Percentiles rank a stretch among this genome's conserved stretches.
Conservation (phyloP, 139 green algal species). For the Picochlorum costavermella region DNA sequence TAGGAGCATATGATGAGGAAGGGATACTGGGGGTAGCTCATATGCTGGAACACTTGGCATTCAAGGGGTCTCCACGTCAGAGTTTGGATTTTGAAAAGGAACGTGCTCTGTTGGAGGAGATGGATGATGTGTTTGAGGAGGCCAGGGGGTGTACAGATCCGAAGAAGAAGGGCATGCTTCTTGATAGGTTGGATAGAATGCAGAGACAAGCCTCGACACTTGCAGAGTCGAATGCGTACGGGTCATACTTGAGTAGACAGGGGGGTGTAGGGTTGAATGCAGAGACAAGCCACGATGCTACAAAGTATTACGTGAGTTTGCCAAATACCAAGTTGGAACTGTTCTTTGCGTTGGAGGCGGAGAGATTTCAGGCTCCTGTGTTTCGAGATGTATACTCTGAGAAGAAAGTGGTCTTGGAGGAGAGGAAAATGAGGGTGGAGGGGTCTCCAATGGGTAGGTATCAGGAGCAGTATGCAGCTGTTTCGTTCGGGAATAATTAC, state of each 20-base stretch:
- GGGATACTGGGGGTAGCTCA: slow-evolving; percentile 74
- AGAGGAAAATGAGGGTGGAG: slow-evolving; percentile 72
- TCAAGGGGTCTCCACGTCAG: slow-evolving; percentile 59
- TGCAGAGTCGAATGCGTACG: slow-evolving; percentile 69
- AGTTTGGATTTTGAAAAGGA: slow-evolving; percentile 37
- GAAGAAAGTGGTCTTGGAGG: slow-evolving; percentile 77
- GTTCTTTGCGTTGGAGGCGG: slow-evolving; percentile 84
- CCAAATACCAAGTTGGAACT: slow-evolving; percentile 65
- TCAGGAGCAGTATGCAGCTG: slow-evolving; percentile 29
- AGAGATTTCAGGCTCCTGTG: slow-evolving; percentile 65
- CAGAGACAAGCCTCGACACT: slow-evolving; percentile 39
- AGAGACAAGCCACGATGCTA: slow-evolving; percentile 73
- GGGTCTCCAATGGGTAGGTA: slow-evolving; percentile 59
- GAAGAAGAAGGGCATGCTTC: slow-evolving; percentile 7
- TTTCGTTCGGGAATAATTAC: slow-evolving; percentile 61
- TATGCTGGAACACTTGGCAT: slow-evolving; percentile 81
- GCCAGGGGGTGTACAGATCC: slow-evolving; percentile 24
- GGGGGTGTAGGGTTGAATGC: slow-evolving; percentile 84
- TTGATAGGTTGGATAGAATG: slow-evolving; percentile 26
- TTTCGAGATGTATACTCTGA: slow-evolving; percentile 78
- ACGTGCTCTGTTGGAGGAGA: slow-evolving; percentile 46
- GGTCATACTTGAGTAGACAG: slow-evolving; percentile 43
- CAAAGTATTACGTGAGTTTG: slow-evolving; percentile 55
- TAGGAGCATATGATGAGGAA: slow-evolving; percentile 68
- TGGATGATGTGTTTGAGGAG: slow-evolving; percentile 69